Percentiles rank a stretch among this genome's conserved stretches.
Evolutionary conservation across 306 rosid genomes (phyloP).

Genomic region (Glycyrrhiza uralensis): DNA sequence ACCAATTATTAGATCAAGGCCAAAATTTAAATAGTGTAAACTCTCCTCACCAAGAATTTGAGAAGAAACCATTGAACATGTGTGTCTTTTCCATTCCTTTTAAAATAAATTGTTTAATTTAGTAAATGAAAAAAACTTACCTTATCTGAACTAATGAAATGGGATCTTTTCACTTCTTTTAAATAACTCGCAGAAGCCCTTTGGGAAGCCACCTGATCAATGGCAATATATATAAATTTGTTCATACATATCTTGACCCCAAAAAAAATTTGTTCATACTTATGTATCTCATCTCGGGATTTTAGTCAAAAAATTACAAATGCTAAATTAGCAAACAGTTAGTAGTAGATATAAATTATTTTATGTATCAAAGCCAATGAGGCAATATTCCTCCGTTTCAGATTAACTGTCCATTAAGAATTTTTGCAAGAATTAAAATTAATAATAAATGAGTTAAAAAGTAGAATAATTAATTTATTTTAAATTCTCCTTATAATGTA

Average conservation of each 20-base stretch:
- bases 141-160: constrained; percentile 82
- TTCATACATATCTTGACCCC: too few relatives aligned
- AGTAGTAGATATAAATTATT: not conserved
- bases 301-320: not conserved
- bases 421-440: too few relatives aligned
- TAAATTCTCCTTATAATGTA: too few relatives aligned
- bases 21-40: not conserved
- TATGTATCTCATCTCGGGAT: not conserved
- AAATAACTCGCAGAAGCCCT: constrained; percentile 66
- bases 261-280: not conserved
- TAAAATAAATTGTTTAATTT: not conserved
- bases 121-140: constrained; percentile 26
- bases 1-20: constrained; percentile 23
- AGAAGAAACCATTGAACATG: not conserved
- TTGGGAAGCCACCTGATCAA: constrained; percentile 71
- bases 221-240: not conserved
- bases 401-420: too few relatives aligned
- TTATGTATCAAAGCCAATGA: not conserved
- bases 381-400: too few relatives aligned
- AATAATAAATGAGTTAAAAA: too few relatives aligned
- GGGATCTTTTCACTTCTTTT: constrained; percentile 70
- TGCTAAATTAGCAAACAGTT: not conserved
- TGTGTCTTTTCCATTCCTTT: not conserved
- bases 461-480: too few relatives aligned
- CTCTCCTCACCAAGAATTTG: not conserved